Evolutionary conservation across 306 rosid genomes (phyloP).

Genomic region (Begonia loranthoides): DNA sequence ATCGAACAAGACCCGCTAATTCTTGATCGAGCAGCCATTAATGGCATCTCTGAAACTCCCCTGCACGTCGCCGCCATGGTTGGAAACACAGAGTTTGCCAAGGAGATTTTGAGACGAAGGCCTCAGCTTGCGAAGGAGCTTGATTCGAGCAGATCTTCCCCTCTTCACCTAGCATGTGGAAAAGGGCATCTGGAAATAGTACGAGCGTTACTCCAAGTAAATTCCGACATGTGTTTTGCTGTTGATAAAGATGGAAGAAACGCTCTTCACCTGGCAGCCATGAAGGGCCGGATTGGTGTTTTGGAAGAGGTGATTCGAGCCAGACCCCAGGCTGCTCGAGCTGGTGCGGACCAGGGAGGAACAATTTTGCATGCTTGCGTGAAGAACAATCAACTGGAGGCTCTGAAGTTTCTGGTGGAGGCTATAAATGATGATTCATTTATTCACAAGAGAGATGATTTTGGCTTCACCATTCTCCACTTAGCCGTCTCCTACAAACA

Average conservation of each 20-base stretch:
- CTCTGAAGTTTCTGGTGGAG: slow-evolving; percentile 6
- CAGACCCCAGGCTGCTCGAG: slow-evolving; percentile 9
- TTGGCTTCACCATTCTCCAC: slow-evolving; percentile 18
- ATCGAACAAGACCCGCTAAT: slow-evolving; percentile 11
- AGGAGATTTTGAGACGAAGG: slow-evolving; percentile 9
- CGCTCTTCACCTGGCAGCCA: slow-evolving; percentile 13
- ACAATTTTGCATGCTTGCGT: slow-evolving; percentile 14
- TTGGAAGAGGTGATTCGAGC: slow-evolving; percentile 9
- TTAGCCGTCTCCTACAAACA: slow-evolving; percentile 14
- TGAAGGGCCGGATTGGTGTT: slow-evolving; percentile 8
- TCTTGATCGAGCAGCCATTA: slow-evolving; percentile 7
- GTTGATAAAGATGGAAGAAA: slow-evolving; percentile 7
- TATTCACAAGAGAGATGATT: slow-evolving; percentile 11
- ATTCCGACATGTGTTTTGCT: slow-evolving; percentile 7
- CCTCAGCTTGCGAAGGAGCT: slow-evolving; percentile 15
- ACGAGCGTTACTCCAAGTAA: not conserved
- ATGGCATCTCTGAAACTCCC: slow-evolving; percentile 10
- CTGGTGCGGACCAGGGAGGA: slow-evolving; percentile 5
- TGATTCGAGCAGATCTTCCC: slow-evolving; percentile 5
- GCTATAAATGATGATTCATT: slow-evolving; percentile 5
- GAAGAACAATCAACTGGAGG: slow-evolving; percentile 12
- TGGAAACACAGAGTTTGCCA: slow-evolving; percentile 8
- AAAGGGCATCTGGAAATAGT: slow-evolving; percentile 9
- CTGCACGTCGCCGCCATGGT: slow-evolving; percentile 14
- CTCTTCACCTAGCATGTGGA: slow-evolving; percentile 19